A percentile compares a stretch with the other conserved stretches of the same genome.
These are phyloP conservation scores for Phoma sp. DNA, from an alignment of 2,329 filamentous ascomycete species.

Conservation along the genomic window DNA sequence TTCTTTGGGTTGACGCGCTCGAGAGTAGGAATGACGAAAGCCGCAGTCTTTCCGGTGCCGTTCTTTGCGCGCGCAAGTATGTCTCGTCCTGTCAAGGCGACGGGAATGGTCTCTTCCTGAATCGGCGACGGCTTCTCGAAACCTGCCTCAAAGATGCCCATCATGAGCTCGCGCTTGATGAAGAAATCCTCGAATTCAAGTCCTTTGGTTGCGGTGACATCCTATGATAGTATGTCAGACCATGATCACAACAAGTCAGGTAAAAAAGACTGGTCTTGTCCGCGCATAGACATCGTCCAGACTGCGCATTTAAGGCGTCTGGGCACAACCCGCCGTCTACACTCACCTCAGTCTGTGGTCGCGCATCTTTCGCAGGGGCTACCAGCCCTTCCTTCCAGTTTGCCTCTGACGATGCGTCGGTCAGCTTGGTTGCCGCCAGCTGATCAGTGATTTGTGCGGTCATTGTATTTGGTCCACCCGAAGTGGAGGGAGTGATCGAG, in stretches of 20 bases:
- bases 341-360: conserved; percentile 79
- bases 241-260: background rate
- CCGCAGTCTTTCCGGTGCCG: conserved; percentile 96
- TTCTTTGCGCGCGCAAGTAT: conserved; percentile 97
- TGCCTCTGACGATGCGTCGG: conserved; percentile 58
- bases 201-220: conserved; percentile 98
- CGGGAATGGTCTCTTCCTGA: conserved; percentile 98
- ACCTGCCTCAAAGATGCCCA: conserved; percentile 99
- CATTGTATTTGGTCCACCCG: conserved; percentile 48
- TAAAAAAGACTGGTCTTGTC: background rate
- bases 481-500: conserved; percentile 25
- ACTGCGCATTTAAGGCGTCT: background rate
- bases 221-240: conserved; percentile 59
- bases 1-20: conserved; percentile 97
- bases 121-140: conserved; percentile 99
- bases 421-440: conserved; percentile 61
- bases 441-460: conserved; percentile 60
- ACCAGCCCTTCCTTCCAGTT: conserved; percentile 80
- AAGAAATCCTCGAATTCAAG: conserved; percentile 97
- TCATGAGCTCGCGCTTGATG: conserved; percentile 92
- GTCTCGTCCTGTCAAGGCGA: conserved; percentile 92
- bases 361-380: conserved; percentile 73
- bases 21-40: conserved; percentile 93
- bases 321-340: background rate
- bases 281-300: background rate